phyloP scores from a whole-genome alignment of 352 stramenopile species.

The Thalassiosira mediterranea region DNA sequence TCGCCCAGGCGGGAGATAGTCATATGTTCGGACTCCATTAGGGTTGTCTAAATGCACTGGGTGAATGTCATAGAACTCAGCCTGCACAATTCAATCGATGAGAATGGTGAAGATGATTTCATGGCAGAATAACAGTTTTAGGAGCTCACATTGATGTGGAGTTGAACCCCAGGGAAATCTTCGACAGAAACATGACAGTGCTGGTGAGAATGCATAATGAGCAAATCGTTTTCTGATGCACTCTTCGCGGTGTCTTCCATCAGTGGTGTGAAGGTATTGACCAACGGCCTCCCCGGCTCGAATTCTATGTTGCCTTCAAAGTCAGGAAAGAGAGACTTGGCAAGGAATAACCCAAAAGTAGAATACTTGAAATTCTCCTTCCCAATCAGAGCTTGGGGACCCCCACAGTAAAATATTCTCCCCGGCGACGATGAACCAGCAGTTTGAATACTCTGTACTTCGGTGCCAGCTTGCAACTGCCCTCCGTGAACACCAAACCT shows the following conservation, averaged over 20 bases:
- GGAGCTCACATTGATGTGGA: slow-evolving; percentile 54
- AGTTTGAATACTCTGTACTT: neutral
- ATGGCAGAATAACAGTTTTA: slow-evolving; percentile 6
- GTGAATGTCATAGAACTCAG: slow-evolving; percentile 59
- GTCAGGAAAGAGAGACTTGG: slow-evolving; percentile 50
- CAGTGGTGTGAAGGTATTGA: slow-evolving; percentile 40
- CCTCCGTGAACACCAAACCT: slow-evolving; percentile 59
- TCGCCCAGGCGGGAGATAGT: slow-evolving; percentile 45
- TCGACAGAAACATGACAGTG: slow-evolving; percentile 42
- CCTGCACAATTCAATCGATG: slow-evolving; percentile 5
- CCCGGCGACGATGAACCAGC: neutral
- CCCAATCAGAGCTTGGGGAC: slow-evolving; percentile 19
- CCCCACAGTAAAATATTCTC: slow-evolving; percentile 57
- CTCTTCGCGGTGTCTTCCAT: slow-evolving; percentile 35
- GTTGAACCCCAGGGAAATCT: slow-evolving; percentile 48
- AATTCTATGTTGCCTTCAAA: slow-evolving; percentile 34
- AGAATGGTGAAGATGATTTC: neutral
- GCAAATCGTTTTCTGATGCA: slow-evolving; percentile 42
- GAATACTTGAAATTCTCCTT: slow-evolving; percentile 45
- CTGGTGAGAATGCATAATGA: slow-evolving; percentile 59
- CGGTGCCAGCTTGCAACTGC: too few relatives aligned
- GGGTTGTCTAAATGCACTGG: slow-evolving; percentile 26
- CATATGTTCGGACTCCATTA: slow-evolving; percentile 29
- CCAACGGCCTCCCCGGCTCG: slow-evolving; percentile 12
- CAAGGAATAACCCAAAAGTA: slow-evolving; percentile 51